Evolutionary conservation across 257 asterid species (phyloP), one percentile per base, ranked within the genome.

Genomic region (Echites panduratus): DNA sequence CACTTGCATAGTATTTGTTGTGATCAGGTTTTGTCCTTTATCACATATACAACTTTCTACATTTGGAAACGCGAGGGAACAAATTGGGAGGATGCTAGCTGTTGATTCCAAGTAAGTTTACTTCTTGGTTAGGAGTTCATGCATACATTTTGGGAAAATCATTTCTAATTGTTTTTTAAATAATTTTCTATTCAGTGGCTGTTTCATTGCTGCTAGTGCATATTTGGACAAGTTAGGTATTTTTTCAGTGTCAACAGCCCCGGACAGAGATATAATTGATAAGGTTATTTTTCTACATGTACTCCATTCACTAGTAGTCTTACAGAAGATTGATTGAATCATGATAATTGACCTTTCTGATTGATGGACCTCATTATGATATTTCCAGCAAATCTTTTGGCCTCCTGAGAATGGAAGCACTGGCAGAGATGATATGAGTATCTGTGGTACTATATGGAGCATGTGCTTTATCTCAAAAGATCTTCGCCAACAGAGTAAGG

Each of bases 381-480:
- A 47, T 13, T 76, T 78, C 70, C 82, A 95, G 99, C 86, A 75
- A 79, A 85, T 92, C 61, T 68, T 79, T 73, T 86, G 89, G 72
- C 97, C 96, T 80, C 75, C 91, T 75, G 91, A 86, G 77, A 92
- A 82, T 77, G 90, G 85, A 78, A 76, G 76, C 74, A 71, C 85
- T 79, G 75, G 75, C 32, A 85, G 71, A 75, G 91, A 95, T 80
- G 77, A 78, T 75, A 80, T 87, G 38, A 83, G 76, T 86, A 78
- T 85, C 70, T 83, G 87, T 82, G 99, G 98, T 84, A 88, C 99
- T 69, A 94, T 94, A 87, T 94, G 99, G 99, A 92, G 98, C 89
- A 95, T 95, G 99, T 95, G 99, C 88, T 95, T 95, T 81, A 86
- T 94, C 84, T 87, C 99, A 45, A 76, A 84, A 74, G 87, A 85